Base-by-base conservation (phyloP, 371 early-diverging fungal species). In the Cokeromyces recurvatus region DNA sequence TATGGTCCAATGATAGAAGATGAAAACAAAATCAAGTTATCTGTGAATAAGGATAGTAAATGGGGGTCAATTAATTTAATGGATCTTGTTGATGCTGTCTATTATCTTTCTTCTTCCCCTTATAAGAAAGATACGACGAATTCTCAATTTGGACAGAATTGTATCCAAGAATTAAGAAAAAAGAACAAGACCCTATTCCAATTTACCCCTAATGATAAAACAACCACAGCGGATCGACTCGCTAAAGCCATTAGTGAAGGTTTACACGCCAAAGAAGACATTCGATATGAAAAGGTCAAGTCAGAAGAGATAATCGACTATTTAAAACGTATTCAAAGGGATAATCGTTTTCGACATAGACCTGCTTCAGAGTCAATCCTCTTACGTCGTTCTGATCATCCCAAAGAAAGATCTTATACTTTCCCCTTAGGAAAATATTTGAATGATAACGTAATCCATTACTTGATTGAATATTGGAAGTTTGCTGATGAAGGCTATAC, bases 1-100 rank as follows among this genome's bases (percentile, higher is more conserved):
- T 48, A 47, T 19, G 53, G 57, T 0, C 65, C 65, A 0, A 57
- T 61, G 57, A 57, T 65, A 15, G 61, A 57, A 20, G 51, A 55
- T 25, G 4, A 51, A 20, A 39, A 51, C 9, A 31, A 41, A 25
- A 48, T 65, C 11, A 14, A 11, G 2, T 15, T 65, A 10, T 29
- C 53, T 20, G 38, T 54, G 12, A 12, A 44, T n/a, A 19, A 51
- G 10, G 16, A 61, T 1, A 20, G 16, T 9, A 20, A 51, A 23
- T 65, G 53, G 49, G 32, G 48, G 8, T 24, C 55, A 0, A 32
- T 57, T 29, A 50, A 46, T 17, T 24, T 65, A 32, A 23, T 4
- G 0, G 65, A 65, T 22, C 15, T 54, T 3, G 34, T 48, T 2
- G 41, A 48, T 19, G 65, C 55, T 1, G 32, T 50, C 5, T 32